phyloP scores from a whole-genome alignment of 2,329 filamentous ascomycete species.

The Fusarium sp. region DNA sequence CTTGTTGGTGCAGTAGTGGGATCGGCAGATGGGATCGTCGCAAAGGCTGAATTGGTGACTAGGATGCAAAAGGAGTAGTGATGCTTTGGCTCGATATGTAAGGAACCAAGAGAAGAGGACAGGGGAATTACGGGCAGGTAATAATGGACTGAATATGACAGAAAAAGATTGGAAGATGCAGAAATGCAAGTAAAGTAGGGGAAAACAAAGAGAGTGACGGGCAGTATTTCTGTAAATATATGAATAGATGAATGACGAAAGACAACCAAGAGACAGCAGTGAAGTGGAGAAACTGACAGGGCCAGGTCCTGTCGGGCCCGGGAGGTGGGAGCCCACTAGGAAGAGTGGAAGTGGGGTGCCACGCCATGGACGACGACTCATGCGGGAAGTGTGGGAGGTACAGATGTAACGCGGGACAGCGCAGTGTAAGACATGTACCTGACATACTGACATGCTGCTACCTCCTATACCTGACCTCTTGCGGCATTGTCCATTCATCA shows the following conservation, averaged over 20 bases:
- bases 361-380: no score
- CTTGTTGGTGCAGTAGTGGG: not conserved
- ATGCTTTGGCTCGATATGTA: not conserved
- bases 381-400: constrained; percentile 7
- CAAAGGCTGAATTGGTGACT: not conserved
- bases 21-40: constrained; percentile 10
- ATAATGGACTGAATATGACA: no score
- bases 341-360: constrained; percentile 4
- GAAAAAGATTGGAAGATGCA: not conserved
- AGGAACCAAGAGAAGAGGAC: no score
- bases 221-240: not conserved
- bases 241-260: constrained; percentile 26
- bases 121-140: no score
- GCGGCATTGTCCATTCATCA: no score
- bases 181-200: not conserved
- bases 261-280: not conserved
- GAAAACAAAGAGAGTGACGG: not conserved
- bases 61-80: constrained; percentile 4
- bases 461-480: no score
- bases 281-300: no score
- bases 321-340: no score
- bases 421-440: constrained; percentile 7
- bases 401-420: not conserved
- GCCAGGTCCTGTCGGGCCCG: no score
- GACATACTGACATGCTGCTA: no score